Percentiles rank a stretch among this genome's conserved stretches.
Conservation (phyloP, 108 stramenopile genomes). For the Nitzschia inconspicua region DNA sequence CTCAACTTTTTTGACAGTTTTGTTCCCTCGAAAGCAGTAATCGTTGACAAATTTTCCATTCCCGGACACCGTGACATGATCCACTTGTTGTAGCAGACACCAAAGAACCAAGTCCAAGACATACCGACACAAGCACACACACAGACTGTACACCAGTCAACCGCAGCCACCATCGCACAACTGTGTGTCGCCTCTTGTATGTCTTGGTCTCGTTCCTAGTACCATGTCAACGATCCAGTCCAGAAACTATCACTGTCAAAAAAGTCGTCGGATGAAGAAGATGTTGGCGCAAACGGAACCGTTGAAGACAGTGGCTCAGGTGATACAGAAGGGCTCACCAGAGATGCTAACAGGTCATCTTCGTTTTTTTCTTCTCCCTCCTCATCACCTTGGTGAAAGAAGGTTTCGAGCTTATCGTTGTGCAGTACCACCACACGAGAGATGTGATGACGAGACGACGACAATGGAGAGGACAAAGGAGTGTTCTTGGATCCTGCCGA, state of each 20-base stretch:
- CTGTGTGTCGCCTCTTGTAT: neutral
- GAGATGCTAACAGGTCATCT: slow-evolving; percentile 9
- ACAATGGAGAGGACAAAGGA: no score
- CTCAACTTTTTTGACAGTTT: no score
- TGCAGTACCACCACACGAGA: slow-evolving; percentile 79
- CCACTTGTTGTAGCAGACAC: no score
- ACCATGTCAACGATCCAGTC: slow-evolving; percentile 89
- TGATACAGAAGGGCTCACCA: neutral
- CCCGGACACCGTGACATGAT: no score
- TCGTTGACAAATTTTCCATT: no score
- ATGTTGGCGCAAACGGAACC: neutral
- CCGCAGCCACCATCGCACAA: neutral
- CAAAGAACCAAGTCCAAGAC: no score
- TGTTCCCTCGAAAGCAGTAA: no score
- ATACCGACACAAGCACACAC: no score
- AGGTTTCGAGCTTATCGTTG: slow-evolving; percentile 79
- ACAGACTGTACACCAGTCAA: no score
- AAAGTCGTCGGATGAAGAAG: slow-evolving; percentile 36
- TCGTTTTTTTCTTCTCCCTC: slow-evolving; percentile 11
- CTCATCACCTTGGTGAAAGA: slow-evolving; percentile 35
- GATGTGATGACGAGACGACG: slow-evolving; percentile 69
- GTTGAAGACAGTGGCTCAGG: neutral
- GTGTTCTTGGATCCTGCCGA: neutral
- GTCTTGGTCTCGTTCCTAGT: slow-evolving; percentile 39
- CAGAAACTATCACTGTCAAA: slow-evolving; percentile 91